These are phyloP conservation scores for Catharanthus roseus DNA, from an alignment of 257 asterid species.

Conservation along the genomic window DNA sequence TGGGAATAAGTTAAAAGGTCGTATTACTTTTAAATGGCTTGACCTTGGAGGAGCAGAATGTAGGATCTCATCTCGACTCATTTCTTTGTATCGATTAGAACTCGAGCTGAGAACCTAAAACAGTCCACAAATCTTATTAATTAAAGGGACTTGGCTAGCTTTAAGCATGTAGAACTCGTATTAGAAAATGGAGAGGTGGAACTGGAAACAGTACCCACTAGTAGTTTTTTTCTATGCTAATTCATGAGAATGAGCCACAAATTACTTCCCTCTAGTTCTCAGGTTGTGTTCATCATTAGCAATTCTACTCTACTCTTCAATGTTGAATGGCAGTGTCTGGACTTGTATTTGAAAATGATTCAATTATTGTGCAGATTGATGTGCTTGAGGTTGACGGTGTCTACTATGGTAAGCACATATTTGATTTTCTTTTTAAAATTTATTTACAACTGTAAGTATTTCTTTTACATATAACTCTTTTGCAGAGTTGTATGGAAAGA, in stretches of 20 bases:
- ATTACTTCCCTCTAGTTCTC: not conserved
- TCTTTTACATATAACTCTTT: not conserved
- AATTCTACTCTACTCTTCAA: not conserved
- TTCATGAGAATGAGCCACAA: not conserved
- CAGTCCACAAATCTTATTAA: too few species aligned
- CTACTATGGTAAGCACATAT: conserved; percentile 54
- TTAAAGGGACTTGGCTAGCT: too few species aligned
- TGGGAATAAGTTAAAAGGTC: too few species aligned
- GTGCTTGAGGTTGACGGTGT: conserved; percentile 94
- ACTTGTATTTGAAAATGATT: not conserved
- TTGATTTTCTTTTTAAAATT: not conserved
- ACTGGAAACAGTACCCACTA: too few species aligned
- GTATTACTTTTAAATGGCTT: too few species aligned
- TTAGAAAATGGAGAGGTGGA: not conserved
- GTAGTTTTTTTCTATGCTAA: not conserved
- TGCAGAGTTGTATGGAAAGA: not conserved
- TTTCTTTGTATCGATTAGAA: too few species aligned
- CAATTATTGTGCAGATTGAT: conserved; percentile 64
- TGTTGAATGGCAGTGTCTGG: not conserved
- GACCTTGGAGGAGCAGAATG: too few species aligned
- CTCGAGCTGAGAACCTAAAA: too few species aligned
- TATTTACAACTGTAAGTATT: too few species aligned
- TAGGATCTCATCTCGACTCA: too few species aligned
- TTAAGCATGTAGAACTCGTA: too few species aligned
- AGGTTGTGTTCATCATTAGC: not conserved